Evolutionary conservation across 208 protist genomes (phyloP), one percentile per base, ranked within the genome.

Genomic region (Acanthamoeba sp.): DNA sequence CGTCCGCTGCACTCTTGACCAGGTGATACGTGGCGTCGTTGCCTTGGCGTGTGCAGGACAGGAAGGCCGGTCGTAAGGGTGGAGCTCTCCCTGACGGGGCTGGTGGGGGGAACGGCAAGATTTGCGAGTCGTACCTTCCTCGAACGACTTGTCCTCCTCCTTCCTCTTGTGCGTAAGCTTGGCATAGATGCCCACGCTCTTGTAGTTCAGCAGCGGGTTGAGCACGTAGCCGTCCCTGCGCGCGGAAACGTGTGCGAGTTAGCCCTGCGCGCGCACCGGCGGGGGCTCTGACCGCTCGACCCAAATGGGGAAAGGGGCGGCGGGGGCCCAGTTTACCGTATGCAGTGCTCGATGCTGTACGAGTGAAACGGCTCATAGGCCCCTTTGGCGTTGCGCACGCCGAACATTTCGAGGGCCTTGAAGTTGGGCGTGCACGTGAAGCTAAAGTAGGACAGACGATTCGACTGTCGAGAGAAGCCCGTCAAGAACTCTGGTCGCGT

Each of bases 371-470:
- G 84, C 36, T 71, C 55, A 20, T 71, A 91, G n/a, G 34, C 24
- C 16, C 84, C 84, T 1, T 50, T 91, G 24, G n/a, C 40, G 16
- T 64, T 85, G 76, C 76, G 55, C 34, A 91, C 84, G 16, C 84
- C 84, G 16, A 91, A 91, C 84, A 91, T 93, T 32, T 93, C 89
- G 18, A 82, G 66, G 22, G 66, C 89, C 52, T 82, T 93, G 64
- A 32, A 14, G 36, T 93, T 93, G 42, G 89, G 89, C 16, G 89
- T 93, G 69, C 89, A 84, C 12, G 89, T 93, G 66, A 93, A 93
- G 69, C 89, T 93, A 40, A 93, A 93, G 45, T 93, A 93, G 1
- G 89, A 84, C 9, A 93, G 1, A 34, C 36, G 40, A 14, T 27
- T 64, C 40, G 89, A 93, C 29, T 93, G 89, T 27, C 89, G 59